Conservation (phyloP, 331 rosid genomes). For the Acacia pycnantha region DNA sequence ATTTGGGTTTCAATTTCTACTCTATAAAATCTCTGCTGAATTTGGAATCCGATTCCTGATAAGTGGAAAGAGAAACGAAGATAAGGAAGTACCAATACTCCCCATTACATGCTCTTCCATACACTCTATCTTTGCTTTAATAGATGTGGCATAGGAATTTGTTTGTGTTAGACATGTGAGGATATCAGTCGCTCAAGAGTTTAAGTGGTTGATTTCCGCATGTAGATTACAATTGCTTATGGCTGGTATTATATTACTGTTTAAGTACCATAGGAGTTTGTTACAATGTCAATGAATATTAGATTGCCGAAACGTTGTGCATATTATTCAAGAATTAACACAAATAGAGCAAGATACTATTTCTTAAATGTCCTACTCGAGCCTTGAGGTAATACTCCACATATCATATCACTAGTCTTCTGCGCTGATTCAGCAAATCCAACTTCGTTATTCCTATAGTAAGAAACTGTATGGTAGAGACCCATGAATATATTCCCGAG, state of each 20-base stretch:
- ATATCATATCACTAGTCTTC: constrained; percentile 5
- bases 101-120: not conserved
- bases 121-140: not conserved
- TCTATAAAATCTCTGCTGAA: not conserved
- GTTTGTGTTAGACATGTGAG: not conserved
- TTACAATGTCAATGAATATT: not conserved
- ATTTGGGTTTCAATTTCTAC: not conserved
- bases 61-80: not conserved
- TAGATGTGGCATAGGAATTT: not conserved
- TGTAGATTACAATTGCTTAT: not conserved
- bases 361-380: not conserved
- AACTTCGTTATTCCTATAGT: constrained; percentile 42
- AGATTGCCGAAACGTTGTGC: too few relatives aligned
- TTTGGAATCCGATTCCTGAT: not conserved
- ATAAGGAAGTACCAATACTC: too few relatives aligned
- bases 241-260: not conserved
- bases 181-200: not conserved
- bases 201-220: not conserved
- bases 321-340: too few relatives aligned
- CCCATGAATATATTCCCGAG: constrained; percentile 60
- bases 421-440: constrained; percentile 56
- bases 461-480: constrained; percentile 49
- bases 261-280: not conserved
- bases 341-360: not conserved
- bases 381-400: not conserved